Evolutionary conservation across 2,329 filamentous ascomycete species (phyloP).

Genomic region (Colletotrichum viniferum): DNA sequence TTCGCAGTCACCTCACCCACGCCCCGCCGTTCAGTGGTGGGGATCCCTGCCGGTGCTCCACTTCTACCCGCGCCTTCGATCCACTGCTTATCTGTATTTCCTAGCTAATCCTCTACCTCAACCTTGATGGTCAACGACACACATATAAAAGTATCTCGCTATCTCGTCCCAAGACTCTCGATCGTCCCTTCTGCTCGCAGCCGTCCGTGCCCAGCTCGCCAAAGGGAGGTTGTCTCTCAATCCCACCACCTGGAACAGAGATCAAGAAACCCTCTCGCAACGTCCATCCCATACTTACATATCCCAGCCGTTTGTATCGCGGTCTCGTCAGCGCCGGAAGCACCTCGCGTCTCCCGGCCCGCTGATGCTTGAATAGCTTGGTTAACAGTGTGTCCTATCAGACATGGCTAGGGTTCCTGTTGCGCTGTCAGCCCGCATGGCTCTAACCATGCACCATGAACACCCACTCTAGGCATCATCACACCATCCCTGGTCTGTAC

Average conservation of each 20-base stretch:
- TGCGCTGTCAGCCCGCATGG: not conserved
- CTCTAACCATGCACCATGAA: not conserved
- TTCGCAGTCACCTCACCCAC: conserved; percentile 14
- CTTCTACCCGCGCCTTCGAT: conserved; percentile 13
- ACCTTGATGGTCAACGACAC: not conserved
- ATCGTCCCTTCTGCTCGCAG: not conserved
- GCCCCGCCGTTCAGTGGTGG: not conserved
- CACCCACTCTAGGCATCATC: not conserved
- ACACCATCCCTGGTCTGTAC: not conserved
- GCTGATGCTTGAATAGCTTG: not conserved
- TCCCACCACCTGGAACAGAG: not conserved
- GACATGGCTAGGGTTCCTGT: not conserved
- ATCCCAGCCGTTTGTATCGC: not conserved
- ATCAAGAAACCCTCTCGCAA: not conserved
- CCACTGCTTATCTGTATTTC: not conserved
- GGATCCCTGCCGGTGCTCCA: not conserved
- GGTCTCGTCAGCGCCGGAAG: not conserved
- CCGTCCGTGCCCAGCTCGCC: not conserved
- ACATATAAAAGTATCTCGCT: not conserved
- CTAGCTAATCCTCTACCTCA: not conserved
- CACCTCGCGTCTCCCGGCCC: not conserved
- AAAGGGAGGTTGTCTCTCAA: not conserved
- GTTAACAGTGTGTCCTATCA: not conserved
- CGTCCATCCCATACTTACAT: not conserved
- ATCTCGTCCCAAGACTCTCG: not conserved